A percentile compares a stretch with the other conserved stretches of the same genome.
These are phyloP conservation scores for Sordariomycetes sp. DNA, from an alignment of 2,329 filamentous ascomycete genomes.

Conservation along the genomic window DNA sequence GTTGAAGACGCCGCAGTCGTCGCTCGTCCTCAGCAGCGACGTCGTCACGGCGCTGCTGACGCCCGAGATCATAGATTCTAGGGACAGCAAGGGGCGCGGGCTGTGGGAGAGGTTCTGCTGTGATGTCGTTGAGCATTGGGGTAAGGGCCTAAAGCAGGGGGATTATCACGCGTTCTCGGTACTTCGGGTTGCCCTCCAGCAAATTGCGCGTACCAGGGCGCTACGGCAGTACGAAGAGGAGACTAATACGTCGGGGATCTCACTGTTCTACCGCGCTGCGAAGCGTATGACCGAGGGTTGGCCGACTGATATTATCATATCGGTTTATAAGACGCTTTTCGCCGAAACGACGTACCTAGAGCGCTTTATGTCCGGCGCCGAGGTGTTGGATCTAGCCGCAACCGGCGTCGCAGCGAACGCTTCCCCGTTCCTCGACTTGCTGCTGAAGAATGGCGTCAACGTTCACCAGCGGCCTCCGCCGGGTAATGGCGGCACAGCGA, in stretches of 20 bases:
- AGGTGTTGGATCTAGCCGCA: not conserved
- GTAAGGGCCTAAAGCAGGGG: not conserved
- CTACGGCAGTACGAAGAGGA: constrained; percentile 1
- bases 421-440: not conserved
- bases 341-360: not conserved
- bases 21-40: not conserved
- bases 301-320: not conserved
- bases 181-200: not conserved
- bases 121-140: not conserved
- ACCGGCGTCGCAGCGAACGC: not conserved
- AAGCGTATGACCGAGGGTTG: not conserved
- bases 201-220: not conserved
- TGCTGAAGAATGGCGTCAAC: not conserved
- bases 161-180: not conserved
- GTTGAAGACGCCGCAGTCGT: not conserved
- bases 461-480: constrained; percentile 1
- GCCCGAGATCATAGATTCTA: not conserved
- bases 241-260: not conserved
- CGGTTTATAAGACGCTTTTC: not conserved
- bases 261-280: not conserved
- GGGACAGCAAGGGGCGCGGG: not conserved
- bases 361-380: not conserved
- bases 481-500: not conserved
- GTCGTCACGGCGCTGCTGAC: not conserved
- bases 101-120: constrained; percentile 6